Evolutionary conservation across 176 grass and related monocot species (phyloP), one percentile per base, ranked within the genome.

Genomic region (Carex pumila): DNA sequence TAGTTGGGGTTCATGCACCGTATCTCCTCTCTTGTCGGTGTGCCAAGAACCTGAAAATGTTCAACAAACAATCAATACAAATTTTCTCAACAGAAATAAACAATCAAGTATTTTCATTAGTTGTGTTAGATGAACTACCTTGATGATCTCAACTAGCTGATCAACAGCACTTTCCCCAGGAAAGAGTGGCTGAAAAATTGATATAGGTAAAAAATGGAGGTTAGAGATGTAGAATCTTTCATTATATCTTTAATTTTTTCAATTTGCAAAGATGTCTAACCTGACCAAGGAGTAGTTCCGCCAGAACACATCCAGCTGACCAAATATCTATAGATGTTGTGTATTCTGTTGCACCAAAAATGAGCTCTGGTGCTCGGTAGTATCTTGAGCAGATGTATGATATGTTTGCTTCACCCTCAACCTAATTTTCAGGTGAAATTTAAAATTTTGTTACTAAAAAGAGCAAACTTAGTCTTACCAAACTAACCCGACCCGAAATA

Each of bases 381-480:
- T 98, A 98, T 61, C 95, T 92, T 47, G 95, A 98, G 82, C 95
- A 98, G 85, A 98, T 98, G 71, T 98, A 98, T 22, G 95, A 98
- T 90, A 98, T 98, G 84, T 98, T 98, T 47, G 92, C 89, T 93
- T 98, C 95, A 12, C 95, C 92, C 85, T 84, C 94, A 80, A 98
- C 89, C 95, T 98, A 91, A 71, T 84, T 25, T 83, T 54, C 61
- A 52, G 18, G 21, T 18, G 25, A 63, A 63, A 69, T 65, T 79
- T 22, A 32, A 65, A 9, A 6, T 50, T 70, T 56, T 70, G 29
- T 13, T 29, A 68, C 30, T 72, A 61, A 12, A 62, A 12, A 85
- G 5, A 79, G 10, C 18, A 70, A 56, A 13, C 32, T 18, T 56
- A 3, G 9, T 50, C 47, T 50, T 50, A 50, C 47, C 10, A 2